phyloP scores from a whole-genome alignment of 129 eudicot species.

The Heracleum sosnowskyi region DNA sequence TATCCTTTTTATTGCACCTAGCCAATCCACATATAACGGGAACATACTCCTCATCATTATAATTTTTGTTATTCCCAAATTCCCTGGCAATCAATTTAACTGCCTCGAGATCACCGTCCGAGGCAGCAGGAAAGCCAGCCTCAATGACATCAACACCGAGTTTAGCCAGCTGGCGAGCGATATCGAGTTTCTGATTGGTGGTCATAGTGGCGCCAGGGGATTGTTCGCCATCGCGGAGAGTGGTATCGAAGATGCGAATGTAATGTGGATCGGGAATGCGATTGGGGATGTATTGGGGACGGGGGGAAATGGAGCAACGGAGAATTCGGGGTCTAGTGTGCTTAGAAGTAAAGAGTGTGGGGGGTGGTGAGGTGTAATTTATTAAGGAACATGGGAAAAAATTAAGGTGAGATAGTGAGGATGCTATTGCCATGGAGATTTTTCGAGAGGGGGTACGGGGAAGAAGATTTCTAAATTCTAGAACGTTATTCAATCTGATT shows the following conservation, averaged over 20 bases:
- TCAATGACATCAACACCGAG: conserved; percentile 80
- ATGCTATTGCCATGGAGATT: no score
- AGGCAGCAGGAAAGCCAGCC: conserved; percentile 89
- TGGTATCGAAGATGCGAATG: conserved; percentile 75
- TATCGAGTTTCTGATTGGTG: conserved; percentile 65
- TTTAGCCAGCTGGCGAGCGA: conserved; percentile 62
- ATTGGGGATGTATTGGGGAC: conserved; percentile 67
- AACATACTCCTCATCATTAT: conserved; percentile 22
- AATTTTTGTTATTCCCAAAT: conserved; percentile 25
- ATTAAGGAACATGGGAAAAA: no score
- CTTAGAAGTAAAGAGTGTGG: conserved; percentile 12
- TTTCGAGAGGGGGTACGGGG: no score
- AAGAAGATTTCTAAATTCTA: no score
- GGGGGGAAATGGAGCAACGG: conserved; percentile 26
- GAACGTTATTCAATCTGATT: no score
- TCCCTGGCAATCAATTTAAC: conserved; percentile 56
- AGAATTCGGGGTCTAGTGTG: neutral
- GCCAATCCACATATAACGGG: conserved; percentile 87
- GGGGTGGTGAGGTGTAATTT: no score
- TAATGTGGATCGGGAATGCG: conserved; percentile 65
- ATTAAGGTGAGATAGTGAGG: no score
- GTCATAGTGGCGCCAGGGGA: conserved; percentile 92
- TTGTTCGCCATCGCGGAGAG: conserved; percentile 95
- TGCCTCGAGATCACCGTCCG: conserved; percentile 68
- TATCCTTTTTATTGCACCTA: conserved; percentile 69